Evolutionary conservation across 2,329 filamentous ascomycete genomes (phyloP), one percentile per base, ranked within the genome.

Genomic region (Talaromyces sp.): DNA sequence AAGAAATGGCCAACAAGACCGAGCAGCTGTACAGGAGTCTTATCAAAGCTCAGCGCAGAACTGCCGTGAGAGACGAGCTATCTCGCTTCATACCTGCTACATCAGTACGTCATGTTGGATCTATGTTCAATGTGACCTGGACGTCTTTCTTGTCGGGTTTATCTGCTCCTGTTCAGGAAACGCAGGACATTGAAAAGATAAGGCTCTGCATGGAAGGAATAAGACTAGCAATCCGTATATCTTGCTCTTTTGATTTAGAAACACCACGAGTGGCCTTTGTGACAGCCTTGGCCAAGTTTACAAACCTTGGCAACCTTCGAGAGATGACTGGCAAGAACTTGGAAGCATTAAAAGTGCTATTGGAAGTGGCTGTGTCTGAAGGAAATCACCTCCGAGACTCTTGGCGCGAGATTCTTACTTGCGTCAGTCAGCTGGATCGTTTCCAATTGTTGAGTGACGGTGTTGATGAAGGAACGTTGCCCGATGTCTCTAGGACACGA

Each of bases 121-220:
- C 94, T 0, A 99, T 99, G 94, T 97, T 99, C 69, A 92, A 96
- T 67, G 91, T 96, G 22, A 95, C 91, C 0, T 99, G 94, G 94
- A 99, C 97, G 93, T 96, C 93, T 9, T 95, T 97, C 73, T 88
- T 99, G 68, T 97, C 93, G 5, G 92, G 92, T 0, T 81, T 99
- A 25, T 97, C 93, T 1, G 92, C 89, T 53, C 89, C 95, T 65
- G 92, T 94, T 71, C 94, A 97, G 66, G 92, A 96, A 69, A 89
- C 90, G 0, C 89, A 96, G 65, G 97, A 97, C 67, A 80, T 96
- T 4, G 91, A 97, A 64, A 89, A 94, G 15, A 92, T 97, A 72
- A 91, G 87, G 69, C 76, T 96, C 6, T 99, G 94, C 67, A 88
- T 99, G 67, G 93, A 99, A 69, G 94, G 94, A 2, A 91, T 97